Percentiles rank a stretch among this genome's conserved stretches.
Evolutionary conservation across 345 rosid species (phyloP).

Genomic region (Aurinia saxatilis): DNA sequence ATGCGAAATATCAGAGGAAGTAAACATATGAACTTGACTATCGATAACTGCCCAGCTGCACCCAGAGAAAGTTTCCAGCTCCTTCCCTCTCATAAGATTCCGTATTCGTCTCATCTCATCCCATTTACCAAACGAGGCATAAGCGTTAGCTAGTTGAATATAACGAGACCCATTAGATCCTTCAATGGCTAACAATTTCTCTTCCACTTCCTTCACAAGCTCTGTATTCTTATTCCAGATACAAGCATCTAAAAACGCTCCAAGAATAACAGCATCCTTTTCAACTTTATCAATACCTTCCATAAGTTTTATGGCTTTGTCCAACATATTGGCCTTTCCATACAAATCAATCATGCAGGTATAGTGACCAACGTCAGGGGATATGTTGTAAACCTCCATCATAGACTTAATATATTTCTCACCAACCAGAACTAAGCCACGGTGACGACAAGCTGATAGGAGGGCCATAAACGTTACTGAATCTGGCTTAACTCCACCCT

Average conservation of each 20-base stretch:
- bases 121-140: slow-evolving; percentile 69
- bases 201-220: slow-evolving; percentile 56
- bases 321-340: slow-evolving; percentile 59
- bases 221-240: slow-evolving; percentile 46
- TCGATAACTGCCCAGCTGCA: slow-evolving; percentile 66
- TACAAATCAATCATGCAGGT: slow-evolving; percentile 83
- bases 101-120: slow-evolving; percentile 59
- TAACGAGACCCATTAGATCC: slow-evolving; percentile 58
- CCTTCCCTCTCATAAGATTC: slow-evolving; percentile 64
- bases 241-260: slow-evolving; percentile 72
- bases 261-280: slow-evolving; percentile 45
- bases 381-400: slow-evolving; percentile 41
- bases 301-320: slow-evolving; percentile 49
- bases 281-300: slow-evolving; percentile 38
- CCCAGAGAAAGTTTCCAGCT: slow-evolving; percentile 52
- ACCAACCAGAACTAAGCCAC: slow-evolving; percentile 53
- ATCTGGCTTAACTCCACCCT: slow-evolving; percentile 45
- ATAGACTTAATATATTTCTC: slow-evolving; percentile 57
- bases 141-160: slow-evolving; percentile 73
- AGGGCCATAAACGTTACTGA: slow-evolving; percentile 58
- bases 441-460: slow-evolving; percentile 73
- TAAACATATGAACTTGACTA: slow-evolving; percentile 44
- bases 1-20: slow-evolving; percentile 48
- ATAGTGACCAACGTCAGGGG: slow-evolving; percentile 58
- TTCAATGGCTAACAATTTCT: slow-evolving; percentile 41